Evolutionary conservation across 2,329 filamentous ascomycete genomes (phyloP).

Genomic region (Monilinia fructicola): DNA sequence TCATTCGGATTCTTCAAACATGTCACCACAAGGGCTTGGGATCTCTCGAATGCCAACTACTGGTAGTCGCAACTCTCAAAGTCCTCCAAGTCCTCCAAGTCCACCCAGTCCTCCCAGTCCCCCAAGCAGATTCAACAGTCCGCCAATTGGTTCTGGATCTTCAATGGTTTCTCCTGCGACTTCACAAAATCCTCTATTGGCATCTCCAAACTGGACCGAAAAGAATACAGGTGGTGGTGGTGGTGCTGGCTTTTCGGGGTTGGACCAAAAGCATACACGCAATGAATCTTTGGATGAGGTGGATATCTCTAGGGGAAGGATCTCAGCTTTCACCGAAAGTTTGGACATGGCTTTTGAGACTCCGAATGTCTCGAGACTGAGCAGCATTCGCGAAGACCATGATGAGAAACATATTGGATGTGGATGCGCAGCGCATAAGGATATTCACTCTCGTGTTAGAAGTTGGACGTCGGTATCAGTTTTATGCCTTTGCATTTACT

Average conservation of each 20-base stretch:
- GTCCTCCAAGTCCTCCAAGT: constrained; percentile 9
- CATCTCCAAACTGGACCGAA: constrained; percentile 25
- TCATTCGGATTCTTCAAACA: background rate
- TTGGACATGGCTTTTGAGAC: constrained; percentile 22
- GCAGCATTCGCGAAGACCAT: background rate
- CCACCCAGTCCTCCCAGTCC: constrained; percentile 15
- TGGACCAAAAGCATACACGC: constrained; percentile 11
- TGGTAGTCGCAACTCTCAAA: constrained; percentile 14
- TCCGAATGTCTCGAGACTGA: constrained; percentile 10
- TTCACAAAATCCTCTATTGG: constrained; percentile 23
- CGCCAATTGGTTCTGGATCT: constrained; percentile 1
- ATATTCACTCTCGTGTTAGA: constrained; percentile 32
- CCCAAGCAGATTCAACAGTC: constrained; percentile 14
- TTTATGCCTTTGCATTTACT: constrained; percentile 56
- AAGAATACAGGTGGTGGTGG: constrained; percentile 12
- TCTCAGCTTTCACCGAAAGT: constrained; percentile 25
- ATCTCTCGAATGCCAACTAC: constrained; percentile 18
- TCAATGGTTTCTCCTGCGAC: constrained; percentile 4
- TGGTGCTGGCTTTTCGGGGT: background rate
- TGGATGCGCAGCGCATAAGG: constrained; percentile 31
- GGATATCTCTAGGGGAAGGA: constrained; percentile 26
- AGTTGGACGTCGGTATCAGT: constrained; percentile 53
- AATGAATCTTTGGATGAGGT: constrained; percentile 15
- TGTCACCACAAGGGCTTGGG: constrained; percentile 14
- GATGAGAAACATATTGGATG: constrained; percentile 26